phyloP scores from a whole-genome alignment of 352 stramenopile genomes.

The Globisporangium emineosum region DNA sequence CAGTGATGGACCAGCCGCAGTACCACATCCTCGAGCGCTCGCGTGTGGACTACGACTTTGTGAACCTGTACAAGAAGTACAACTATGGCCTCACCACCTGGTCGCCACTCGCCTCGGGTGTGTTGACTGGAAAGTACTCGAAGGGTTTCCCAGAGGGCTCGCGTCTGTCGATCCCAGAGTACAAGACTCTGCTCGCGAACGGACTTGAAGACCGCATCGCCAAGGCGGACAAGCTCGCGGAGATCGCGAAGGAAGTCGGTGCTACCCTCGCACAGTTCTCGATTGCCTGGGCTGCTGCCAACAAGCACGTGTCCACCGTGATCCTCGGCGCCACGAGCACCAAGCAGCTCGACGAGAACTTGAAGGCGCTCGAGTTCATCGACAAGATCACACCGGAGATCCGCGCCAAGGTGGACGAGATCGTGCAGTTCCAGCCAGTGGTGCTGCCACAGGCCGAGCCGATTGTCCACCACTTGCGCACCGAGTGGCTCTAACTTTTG shows the following conservation, averaged over 20 bases:
- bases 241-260: conserved; percentile 59
- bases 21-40: conserved; percentile 61
- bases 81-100: conserved; percentile 68
- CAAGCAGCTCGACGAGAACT: conserved; percentile 63
- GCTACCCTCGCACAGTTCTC: conserved; percentile 57
- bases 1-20: conserved; percentile 45
- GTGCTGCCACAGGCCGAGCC: conserved; percentile 28
- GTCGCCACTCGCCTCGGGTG: conserved; percentile 61
- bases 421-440: conserved; percentile 44
- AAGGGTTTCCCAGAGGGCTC: conserved; percentile 71
- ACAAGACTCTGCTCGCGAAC: conserved; percentile 51
- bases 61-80: conserved; percentile 46
- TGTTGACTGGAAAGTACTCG: conserved; percentile 83
- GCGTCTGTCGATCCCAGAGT: conserved; percentile 46
- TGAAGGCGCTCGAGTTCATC: conserved; percentile 57
- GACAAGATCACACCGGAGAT: conserved; percentile 74
- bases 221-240: conserved; percentile 41
- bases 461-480: conserved; percentile 30
- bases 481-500: conserved; percentile 34
- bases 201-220: conserved; percentile 43
- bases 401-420: no score
- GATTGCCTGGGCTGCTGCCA: conserved; percentile 50
- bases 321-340: conserved; percentile 52
- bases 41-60: conserved; percentile 46
- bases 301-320: conserved; percentile 51